Base-by-base conservation (phyloP, 208 protist species). In the Herpetomonas tarakana region DNA sequence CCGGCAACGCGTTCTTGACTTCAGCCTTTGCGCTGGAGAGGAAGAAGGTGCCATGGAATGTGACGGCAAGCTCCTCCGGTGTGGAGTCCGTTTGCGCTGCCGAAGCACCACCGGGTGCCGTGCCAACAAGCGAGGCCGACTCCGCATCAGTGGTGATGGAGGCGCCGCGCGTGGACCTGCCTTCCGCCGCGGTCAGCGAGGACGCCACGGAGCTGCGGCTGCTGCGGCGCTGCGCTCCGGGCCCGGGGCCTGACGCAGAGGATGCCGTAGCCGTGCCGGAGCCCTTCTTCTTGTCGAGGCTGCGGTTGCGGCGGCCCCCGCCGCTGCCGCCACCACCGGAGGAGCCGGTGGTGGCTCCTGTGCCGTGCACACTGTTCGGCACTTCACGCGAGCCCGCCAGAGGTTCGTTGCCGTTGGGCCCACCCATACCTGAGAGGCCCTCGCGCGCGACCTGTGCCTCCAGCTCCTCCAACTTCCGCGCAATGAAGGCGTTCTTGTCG, bases 21-120 rank as follows among this genome's bases (percentile, higher is more conserved):
- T 93, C 86, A 28, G 69, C 63, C 52, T 75, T 73, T 6, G 66
- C 52, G 6, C 62, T 73, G 0, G 86, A 74, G 59, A 78, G 77
- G 27, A 73, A 73, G 30, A 93, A 55, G 38, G 64, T 62, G 2
- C 89, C 16, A 31, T 73, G 67, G 44, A 78, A 75, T 27, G 16
- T 68, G 22, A 90, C 71, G 16, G 59, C 58, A 14, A 90, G 19
- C 44, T 49, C 44, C 44, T 49, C 44, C 3, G 44, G 50, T 3
- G 45, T 53, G 4, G 49, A 16, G 56, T 38, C 16, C 9, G 9
- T 22, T 4, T 22, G 44, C 16, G 4, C 3, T 41, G 35, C 6
- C 35, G 35, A 14, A 41, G 35, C 35, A n/a, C n/a, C n/a, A n/a
- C n/a, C n/a, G n/a, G n/a, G n/a, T 41, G 35, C 35, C 35, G 35